Percentiles rank a stretch among this genome's conserved stretches.
These are phyloP conservation scores for Colletotrichum eleusines DNA, from an alignment of 2,329 filamentous ascomycete species.

Conservation along the genomic window DNA sequence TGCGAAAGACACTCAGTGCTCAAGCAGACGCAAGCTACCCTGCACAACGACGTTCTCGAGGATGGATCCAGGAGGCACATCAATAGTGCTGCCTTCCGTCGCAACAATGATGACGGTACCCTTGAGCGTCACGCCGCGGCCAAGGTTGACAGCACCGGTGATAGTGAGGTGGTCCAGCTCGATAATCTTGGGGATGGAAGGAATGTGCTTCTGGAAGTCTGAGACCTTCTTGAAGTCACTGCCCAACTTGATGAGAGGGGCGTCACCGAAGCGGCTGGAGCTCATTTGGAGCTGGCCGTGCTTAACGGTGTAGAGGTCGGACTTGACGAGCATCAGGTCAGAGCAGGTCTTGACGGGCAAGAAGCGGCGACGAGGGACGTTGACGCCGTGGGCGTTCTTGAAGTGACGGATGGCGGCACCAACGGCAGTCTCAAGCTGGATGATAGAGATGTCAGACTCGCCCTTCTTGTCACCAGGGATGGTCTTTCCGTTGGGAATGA, in stretches of 20 bases:
- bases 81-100: slow-evolving; percentile 97
- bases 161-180: slow-evolving; percentile 97
- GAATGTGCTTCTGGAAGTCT: slow-evolving; percentile 90
- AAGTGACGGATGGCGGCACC: slow-evolving; percentile 99
- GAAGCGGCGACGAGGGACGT: slow-evolving; percentile 97
- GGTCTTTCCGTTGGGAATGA: slow-evolving; percentile 99
- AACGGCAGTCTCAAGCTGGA: slow-evolving; percentile 98
- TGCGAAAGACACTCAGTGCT: slow-evolving; percentile 63
- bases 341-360: slow-evolving; percentile 99
- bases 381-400: slow-evolving; percentile 98
- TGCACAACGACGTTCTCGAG: slow-evolving; percentile 99
- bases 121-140: slow-evolving; percentile 95
- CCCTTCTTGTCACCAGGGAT: slow-evolving; percentile 99
- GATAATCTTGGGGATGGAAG: slow-evolving; percentile 89
- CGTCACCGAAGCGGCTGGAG: slow-evolving; percentile 94
- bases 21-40: slow-evolving; percentile 84
- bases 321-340: slow-evolving; percentile 99
- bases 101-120: slow-evolving; percentile 99
- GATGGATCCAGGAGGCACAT: slow-evolving; percentile 95
- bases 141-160: slow-evolving; percentile 96
- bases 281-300: slow-evolving; percentile 98
- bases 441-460: slow-evolving; percentile 96
- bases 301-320: slow-evolving; percentile 97
- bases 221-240: slow-evolving; percentile 99
- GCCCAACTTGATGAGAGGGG: slow-evolving; percentile 98